Base-by-base conservation (phyloP, 75 land plant genomes). In the Pseudotsuga menziesii region DNA sequence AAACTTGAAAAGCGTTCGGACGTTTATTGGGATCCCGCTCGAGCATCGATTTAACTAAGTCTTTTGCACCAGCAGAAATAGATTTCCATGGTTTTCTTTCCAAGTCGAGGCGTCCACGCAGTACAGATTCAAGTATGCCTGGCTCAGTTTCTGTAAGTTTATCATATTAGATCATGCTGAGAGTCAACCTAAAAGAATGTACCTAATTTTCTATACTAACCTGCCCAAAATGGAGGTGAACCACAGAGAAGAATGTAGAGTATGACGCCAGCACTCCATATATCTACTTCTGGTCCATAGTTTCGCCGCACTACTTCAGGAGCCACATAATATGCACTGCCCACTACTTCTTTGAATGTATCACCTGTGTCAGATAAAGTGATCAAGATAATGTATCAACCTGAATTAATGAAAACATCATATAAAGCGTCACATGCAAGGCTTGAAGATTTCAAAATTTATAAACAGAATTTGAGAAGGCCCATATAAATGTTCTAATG, bases 241-340 rank as follows among this genome's bases (percentile, higher is more conserved):
- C 92, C 92, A 75, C 85, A 77, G 52, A 90, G 90, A 41, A 90
- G 85, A 80, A 91, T 89, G 76, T 89, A 44, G 48, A 44, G 48
- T 44, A 91, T 91, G 44, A 91, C 93, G 12, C 91, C 91, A 83
- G 89, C 93, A 89, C 93, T 91, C 93, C 93, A 91, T 58, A 91
- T 83, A 81, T 91, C 93, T 78, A 86, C 89, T 61, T 91, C 93
- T 32, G 87, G 74, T 61, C 93, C 88, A 85, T 91, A 91, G 67
- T 57, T 75, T 60, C 87, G 75, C 17, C 76, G 79, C 57, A 91
- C 57, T 11, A 91, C 91, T 81, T 91, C 93, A 39, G 93, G 93
- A 63, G 93, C 92, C 35, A 91, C 88, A 77, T 91, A 88, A 81
- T 88, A 91, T 70, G 92, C 88, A 84, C 92, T 91, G 23, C 93